Evolutionary conservation across 2,329 filamentous ascomycete genomes (phyloP), one percentile per base, ranked within the genome.

Genomic region (Fusarium udum): DNA sequence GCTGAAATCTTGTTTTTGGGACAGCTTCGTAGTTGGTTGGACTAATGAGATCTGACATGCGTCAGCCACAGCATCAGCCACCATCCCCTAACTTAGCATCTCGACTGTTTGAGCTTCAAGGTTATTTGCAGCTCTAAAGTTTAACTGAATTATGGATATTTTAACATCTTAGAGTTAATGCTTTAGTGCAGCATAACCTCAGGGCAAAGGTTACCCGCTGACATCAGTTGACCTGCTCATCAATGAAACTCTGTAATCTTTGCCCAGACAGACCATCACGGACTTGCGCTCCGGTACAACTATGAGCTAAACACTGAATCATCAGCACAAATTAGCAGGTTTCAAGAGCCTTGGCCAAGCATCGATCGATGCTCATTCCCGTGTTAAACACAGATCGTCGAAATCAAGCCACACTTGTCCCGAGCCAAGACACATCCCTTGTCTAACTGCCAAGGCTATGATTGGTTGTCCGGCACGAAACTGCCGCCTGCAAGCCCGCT

Each of bases 401-500:
- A 26, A 31, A 51, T 62, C 65, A 72, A 72, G 70, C 70, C 70
- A 73, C 70, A 73, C 26, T 28, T 55, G 22, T 39, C 45, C 46
- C 51, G 32, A 61, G 71, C 71, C 71, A 74, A 74, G 71, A 61
- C 59, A 57, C 55, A 43, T 62, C 57, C 64, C 59, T 46, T 34
- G 42, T 31, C 24, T 52, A 24, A 15, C 24, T 45, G 37, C 4
- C 8, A 24, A 11, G 31, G 16, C 13, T 20, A 15, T 58, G 60
- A 74, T 74, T 74, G 72, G 71, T 12, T 15, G 15, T 34, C 51
- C 67, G 71, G 71, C 57, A 74, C 40, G 52, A 65, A 74, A n/a
- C 39, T 74, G 71, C 71, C 71, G 71, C 37, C 18, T 34, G 36
- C 42, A 22, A 64, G 60, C 60, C 71, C 49, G 46, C 71, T 74